phyloP scores from a whole-genome alignment of 1,284 basidiomycete genomes.

The Thecaphora frezii region DNA sequence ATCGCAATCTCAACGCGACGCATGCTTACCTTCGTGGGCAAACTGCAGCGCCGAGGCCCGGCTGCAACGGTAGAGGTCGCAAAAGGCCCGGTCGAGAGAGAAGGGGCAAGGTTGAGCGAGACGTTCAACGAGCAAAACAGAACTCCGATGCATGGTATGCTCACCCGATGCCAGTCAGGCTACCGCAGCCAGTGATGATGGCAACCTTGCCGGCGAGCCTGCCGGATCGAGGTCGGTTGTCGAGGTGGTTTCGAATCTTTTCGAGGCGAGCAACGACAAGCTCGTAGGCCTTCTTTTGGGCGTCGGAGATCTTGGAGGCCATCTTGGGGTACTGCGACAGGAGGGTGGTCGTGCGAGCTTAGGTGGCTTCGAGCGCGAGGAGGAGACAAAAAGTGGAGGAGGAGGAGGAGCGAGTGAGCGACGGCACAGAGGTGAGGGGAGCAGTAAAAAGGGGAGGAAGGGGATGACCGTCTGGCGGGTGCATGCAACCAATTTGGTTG shows the following conservation, averaged over 20 bases:
- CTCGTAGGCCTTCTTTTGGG: slow-evolving; percentile 33
- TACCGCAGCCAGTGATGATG: slow-evolving; percentile 73
- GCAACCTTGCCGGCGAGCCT: slow-evolving; percentile 80
- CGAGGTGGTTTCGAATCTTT: slow-evolving; percentile 72
- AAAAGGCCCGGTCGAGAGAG: too few species aligned
- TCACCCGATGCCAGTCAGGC: slow-evolving; percentile 45
- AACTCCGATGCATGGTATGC: too few species aligned
- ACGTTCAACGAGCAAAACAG: too few species aligned
- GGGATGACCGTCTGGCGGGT: too few species aligned
- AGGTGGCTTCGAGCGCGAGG: background rate
- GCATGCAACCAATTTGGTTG: too few species aligned
- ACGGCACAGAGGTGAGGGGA: too few species aligned
- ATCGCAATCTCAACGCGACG: too few species aligned
- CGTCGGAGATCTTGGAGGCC: background rate
- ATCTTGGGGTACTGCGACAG: background rate
- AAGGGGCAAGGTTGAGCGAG: too few species aligned
- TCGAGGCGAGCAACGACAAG: slow-evolving; percentile 63
- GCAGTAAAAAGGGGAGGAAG: too few species aligned
- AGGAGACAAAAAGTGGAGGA: background rate
- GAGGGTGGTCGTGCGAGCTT: too few species aligned
- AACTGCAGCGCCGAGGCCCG: slow-evolving; percentile 40
- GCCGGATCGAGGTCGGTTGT: slow-evolving; percentile 64
- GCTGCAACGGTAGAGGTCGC: slow-evolving; percentile 1
- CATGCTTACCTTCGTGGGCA: slow-evolving; percentile 41
- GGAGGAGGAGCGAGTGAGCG: too few species aligned